Base-by-base conservation (phyloP, 495 filamentous ascomycete species). In the Chaetomium fimeti region DNA sequence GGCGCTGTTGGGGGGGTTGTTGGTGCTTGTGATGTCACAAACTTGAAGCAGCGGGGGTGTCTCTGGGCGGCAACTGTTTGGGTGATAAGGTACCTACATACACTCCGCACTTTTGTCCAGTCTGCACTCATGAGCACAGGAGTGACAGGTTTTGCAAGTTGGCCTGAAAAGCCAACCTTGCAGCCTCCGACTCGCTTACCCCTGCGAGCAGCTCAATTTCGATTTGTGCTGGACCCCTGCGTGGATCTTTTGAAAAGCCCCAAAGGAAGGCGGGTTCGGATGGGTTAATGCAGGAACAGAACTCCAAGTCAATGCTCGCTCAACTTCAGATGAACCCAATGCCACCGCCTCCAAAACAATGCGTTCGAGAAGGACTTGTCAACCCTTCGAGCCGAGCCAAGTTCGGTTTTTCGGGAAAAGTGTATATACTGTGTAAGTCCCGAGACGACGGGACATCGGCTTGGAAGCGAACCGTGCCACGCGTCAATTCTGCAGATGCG, bases 381-480 rank as follows among this genome's bases (percentile, higher is more conserved):
- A 5, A 11, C 18, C 25, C 20, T 40, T 43, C 11, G 6, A 6
- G 18, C 40, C 36, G 22, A 9, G 32, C 8, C 32, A 36, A 40
- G 5, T 2, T 15, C 7, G 3, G 53, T 22, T 38, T 57, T 43
- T n/a, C 43, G 15, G 25, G n/a, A 48, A 49, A 36, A 5, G 40
- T 9, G 32, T n/a, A n/a, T n/a, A n/a, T n/a, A 20, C 15, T 43
- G n/a, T 22, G n/a, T 8, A 51, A 15, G 28, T 60, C 43, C 57
- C 57, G 28, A 60, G 28, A 12, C 1, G 27, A 29, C 45, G 43
- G 57, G 45, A 49, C 13, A 13, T 40, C 36, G 40, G 27, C 27
- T 27, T 25, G 43, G 28, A 60, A 49, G 45, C 57, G 57, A 49
- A 27, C 57, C 18, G 43, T 38, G 43, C 43, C 57, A 60, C 57